Evolutionary conservation across 1,284 basidiomycete genomes (phyloP), one percentile per base, ranked within the genome.

Genomic region (Veloboletus limbatus): DNA sequence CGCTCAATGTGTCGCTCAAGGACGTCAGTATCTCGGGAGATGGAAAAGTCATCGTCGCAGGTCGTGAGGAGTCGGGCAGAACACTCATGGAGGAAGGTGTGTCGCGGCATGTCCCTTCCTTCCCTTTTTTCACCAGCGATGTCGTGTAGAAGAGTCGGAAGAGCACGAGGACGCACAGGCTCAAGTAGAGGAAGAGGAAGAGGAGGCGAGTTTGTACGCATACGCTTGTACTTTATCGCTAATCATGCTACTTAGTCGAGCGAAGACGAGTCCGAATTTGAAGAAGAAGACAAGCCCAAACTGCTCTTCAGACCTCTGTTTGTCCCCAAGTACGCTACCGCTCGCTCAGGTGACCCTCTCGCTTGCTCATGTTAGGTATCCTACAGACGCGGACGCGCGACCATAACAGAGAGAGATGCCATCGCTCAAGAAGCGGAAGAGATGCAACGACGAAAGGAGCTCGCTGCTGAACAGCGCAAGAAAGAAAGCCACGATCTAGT

Each of bases 401-500:
- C 87, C 0, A 73, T 88, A 24, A 70, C 72, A 11, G 80, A 86
- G 58, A 75, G 76, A 44, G 86, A 90, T 48, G 73, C 75, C 5
- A 64, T 84, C 20, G 71, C 75, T n/a, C 70, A 81, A 55, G 82
- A 90, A 49, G 77, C 79, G 0, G 87, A 89, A 61, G 85, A 90
- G 56, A 77, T 79, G 4, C 57, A 80, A 18, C 72, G 70, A 58
- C 77, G 71, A 58, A 81, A 80, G 52, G 85, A 87, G 48, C 60
- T 70, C 22, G 85, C 86, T 65, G 79, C 79, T 2, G 87, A 88
- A 61, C 82, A 88, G 61, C 75, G 88, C 32, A 77, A 81, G 58
- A 83, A 87, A 60, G 81, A 92, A 57, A 87, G 86, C 49, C 89
- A 94, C 54, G 81, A 90, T 54, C 71, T 96, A 55, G 92, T 95